Evolutionary conservation across 805 yeast genomes (phyloP).

Genomic region (Zygoascus tannicola): DNA sequence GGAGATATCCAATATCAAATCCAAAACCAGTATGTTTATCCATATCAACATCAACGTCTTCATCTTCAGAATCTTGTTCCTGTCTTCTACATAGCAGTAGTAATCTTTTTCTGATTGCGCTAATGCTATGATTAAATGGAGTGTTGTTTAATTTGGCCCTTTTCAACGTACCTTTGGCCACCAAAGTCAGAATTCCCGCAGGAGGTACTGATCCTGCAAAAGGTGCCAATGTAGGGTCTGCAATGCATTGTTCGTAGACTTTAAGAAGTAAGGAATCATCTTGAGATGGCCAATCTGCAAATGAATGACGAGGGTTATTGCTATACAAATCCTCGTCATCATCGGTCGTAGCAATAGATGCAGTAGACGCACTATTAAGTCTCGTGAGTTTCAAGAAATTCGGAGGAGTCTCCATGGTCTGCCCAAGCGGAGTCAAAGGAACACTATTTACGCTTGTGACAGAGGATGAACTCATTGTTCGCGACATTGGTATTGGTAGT

Average conservation of each 20-base stretch:
- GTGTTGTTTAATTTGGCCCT: slow-evolving; percentile 21
- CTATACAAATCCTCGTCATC: slow-evolving; percentile 20
- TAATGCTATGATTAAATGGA: slow-evolving; percentile 25
- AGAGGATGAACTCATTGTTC: slow-evolving; percentile 9
- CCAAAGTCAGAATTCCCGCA: slow-evolving; percentile 51
- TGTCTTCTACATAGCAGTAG: slow-evolving; percentile 20
- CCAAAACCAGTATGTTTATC: slow-evolving; percentile 1
- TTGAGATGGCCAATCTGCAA: slow-evolving; percentile 21
- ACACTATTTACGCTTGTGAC: slow-evolving; percentile 5
- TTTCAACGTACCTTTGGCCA: slow-evolving; percentile 46
- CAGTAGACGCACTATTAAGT: slow-evolving; percentile 22
- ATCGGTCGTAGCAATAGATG: slow-evolving; percentile 12
- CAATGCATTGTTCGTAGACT: slow-evolving; percentile 40
- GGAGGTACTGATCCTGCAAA: slow-evolving; percentile 60
- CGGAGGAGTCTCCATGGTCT: slow-evolving; percentile 14
- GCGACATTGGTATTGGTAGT: slow-evolving; percentile 11
- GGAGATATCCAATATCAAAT: background rate
- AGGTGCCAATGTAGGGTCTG: slow-evolving; percentile 58
- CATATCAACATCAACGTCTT: background rate
- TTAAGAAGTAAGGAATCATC: slow-evolving; percentile 38
- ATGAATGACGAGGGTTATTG: slow-evolving; percentile 8
- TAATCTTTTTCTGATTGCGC: slow-evolving; percentile 26
- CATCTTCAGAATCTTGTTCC: background rate
- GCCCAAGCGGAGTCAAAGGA: slow-evolving; percentile 17
- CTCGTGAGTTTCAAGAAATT: slow-evolving; percentile 15